A percentile compares a stretch with the other conserved stretches of the same genome.
phyloP scores from a whole-genome alignment of 2,329 filamentous ascomycete genomes.

The Fusarium burgessii region DNA sequence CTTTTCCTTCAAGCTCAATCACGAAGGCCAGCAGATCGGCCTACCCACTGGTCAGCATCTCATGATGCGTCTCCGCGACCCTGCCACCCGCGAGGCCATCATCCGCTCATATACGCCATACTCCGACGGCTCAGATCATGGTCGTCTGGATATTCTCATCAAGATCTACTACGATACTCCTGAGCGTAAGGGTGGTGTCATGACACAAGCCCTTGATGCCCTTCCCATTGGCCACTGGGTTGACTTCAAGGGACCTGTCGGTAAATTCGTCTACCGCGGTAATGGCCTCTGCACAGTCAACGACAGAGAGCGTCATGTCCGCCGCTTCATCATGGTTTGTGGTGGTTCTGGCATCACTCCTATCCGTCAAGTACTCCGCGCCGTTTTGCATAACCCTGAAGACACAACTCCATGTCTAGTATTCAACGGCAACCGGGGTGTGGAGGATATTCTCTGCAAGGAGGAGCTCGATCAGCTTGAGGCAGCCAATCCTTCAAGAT shows the following conservation, averaged over 20 bases:
- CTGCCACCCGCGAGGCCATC: slow-evolving; percentile 75
- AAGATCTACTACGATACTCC: slow-evolving; percentile 81
- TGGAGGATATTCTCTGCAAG: slow-evolving; percentile 86
- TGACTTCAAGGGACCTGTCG: slow-evolving; percentile 89
- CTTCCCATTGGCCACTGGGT: slow-evolving; percentile 78
- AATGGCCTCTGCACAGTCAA: slow-evolving; percentile 72
- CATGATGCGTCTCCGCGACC: slow-evolving; percentile 83
- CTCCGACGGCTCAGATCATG: slow-evolving; percentile 70
- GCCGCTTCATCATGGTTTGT: slow-evolving; percentile 85
- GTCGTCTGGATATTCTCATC: slow-evolving; percentile 79
- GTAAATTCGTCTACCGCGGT: slow-evolving; percentile 84
- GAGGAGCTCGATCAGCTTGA: slow-evolving; percentile 76
- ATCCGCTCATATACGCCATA: slow-evolving; percentile 91
- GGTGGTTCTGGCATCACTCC: slow-evolving; percentile 94
- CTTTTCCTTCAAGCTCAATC: slow-evolving; percentile 83
- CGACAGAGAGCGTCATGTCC: slow-evolving; percentile 66
- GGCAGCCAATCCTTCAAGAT: slow-evolving; percentile 65
- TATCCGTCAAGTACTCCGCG: slow-evolving; percentile 84
- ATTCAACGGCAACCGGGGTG: slow-evolving; percentile 80
- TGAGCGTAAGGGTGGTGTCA: slow-evolving; percentile 74
- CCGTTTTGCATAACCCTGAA: slow-evolving; percentile 66
- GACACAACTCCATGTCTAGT: slow-evolving; percentile 78
- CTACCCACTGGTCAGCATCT: slow-evolving; percentile 88
- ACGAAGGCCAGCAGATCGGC: slow-evolving; percentile 76
- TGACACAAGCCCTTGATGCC: slow-evolving; percentile 83